phyloP scores from a whole-genome alignment of 768 basidiomycete genomes.

The Amanita brunnescens region DNA sequence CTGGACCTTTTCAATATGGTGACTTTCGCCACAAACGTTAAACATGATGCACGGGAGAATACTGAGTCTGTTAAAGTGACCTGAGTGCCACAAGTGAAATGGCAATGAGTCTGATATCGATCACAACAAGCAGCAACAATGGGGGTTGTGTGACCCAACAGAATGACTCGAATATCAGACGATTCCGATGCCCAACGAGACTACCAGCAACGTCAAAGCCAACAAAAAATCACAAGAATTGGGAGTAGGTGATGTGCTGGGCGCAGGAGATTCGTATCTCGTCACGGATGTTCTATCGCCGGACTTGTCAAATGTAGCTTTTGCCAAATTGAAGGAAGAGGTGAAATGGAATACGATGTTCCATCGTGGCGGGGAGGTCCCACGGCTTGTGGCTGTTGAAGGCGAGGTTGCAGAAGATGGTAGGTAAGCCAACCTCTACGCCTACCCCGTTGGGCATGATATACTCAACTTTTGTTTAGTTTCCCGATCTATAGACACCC shows the following conservation, averaged over 20 bases:
- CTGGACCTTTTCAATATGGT: no score
- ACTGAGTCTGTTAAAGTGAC: no score
- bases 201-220: not conserved
- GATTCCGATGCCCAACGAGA: not conserved
- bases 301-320: conserved; percentile 46
- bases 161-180: not conserved
- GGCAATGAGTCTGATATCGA: no score
- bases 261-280: conserved; percentile 64
- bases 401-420: conserved; percentile 29
- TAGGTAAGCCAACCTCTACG: conserved; percentile 19
- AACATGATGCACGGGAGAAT: no score
- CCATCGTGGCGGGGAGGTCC: conserved; percentile 65
- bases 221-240: conserved; percentile 15
- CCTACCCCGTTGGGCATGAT: no score
- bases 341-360: conserved; percentile 70
- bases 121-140: conserved; percentile 30
- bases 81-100: no score
- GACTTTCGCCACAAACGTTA: no score
- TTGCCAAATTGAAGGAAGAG: conserved; percentile 50
- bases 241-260: conserved; percentile 25
- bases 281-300: conserved; percentile 47
- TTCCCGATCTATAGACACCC: conserved; percentile 80
- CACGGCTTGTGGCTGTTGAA: conserved; percentile 28
- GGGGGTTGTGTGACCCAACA: no score
- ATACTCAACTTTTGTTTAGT: conserved; percentile 23